Conservation (phyloP, 108 stramenopile genomes). For the Aurantiochytrium sp. region DNA sequence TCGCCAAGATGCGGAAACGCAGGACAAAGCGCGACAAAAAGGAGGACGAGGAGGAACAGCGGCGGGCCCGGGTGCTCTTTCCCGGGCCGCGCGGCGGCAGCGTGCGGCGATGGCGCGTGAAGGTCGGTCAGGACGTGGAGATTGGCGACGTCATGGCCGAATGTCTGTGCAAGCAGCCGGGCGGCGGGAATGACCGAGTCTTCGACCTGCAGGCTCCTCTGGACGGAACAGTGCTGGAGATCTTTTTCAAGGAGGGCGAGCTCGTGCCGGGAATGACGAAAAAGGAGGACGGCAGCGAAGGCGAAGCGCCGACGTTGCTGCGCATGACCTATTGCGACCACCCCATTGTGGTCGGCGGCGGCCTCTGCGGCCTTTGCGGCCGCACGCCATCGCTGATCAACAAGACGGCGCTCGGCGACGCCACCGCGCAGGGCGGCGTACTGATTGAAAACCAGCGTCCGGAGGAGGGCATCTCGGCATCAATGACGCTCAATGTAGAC, state of each 20-base stretch:
- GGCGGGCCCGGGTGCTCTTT: neutral
- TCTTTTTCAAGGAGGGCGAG: neutral
- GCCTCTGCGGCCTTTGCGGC: neutral
- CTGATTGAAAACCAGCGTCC: neutral
- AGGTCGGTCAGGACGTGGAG: neutral
- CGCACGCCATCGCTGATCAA: neutral
- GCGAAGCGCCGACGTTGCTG: neutral
- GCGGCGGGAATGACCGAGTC: neutral
- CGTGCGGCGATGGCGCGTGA: neutral
- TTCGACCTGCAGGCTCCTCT: neutral
- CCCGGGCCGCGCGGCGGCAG: neutral
- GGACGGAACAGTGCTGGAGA: neutral
- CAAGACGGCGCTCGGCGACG: neutral
- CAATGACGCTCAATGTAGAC: neutral
- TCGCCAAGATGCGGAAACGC: neutral
- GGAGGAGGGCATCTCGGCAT: neutral
- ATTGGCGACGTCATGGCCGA: neutral
- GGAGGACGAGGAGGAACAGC: neutral
- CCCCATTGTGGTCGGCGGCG: neutral
- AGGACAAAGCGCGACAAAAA: neutral
- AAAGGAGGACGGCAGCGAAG: neutral
- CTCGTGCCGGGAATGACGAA: neutral
- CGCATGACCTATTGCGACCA: neutral
- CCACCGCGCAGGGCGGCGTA: neutral
- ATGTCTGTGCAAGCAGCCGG: neutral